Base-by-base conservation (phyloP, 2,329 filamentous ascomycete genomes). In the Xylariaceae sp. region DNA sequence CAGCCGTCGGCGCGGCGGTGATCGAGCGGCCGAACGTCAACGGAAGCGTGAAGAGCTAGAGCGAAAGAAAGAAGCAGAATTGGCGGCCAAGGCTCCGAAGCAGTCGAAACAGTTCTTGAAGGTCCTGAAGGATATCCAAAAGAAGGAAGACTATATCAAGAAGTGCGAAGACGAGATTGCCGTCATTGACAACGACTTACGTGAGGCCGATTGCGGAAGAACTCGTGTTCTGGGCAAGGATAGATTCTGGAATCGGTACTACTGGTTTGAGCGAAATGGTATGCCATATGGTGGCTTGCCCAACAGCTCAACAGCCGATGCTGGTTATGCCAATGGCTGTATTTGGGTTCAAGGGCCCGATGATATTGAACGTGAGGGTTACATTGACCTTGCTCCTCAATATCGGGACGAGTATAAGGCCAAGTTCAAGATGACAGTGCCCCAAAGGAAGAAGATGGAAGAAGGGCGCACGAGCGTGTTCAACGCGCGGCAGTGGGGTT, bases 261-360 rank as follows among this genome's bases (percentile, higher is more conserved):
- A 96, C 80, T 99, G 95, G 94, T 97, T 98, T 73, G 95, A 99
- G 76, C 89, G 94, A 61, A 99, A 98, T 69, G 95, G 93, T 21
- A 98, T 98, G 93, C 95, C 95, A 0, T 96, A 94, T 69, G 92
- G 84, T 28, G 95, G 95, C 4, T 81, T 97, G 53, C 93, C 93
- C 0, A 86, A 84, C 63, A 96, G 92, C 73, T 97, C 93, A 14
- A 98, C 94, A 1, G 90, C 92, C 1, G 82, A 87, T 41, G 92
- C 94, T 19, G 88, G 85, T 7, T 99, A 98, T 71, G 93, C 94
- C 36, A 99, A 98, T 71, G 95, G 92, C 7, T 91, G 94, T 56
- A 83, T 99, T 54, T 99, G 95, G 95, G 87, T 99, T 12, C 95
- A 99, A 74, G 95, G 95, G 0, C 95, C 95, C 0, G 92, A 96